Evolutionary conservation across 768 basidiomycete genomes (phyloP).

Genomic region (Calvatia gigantea): DNA sequence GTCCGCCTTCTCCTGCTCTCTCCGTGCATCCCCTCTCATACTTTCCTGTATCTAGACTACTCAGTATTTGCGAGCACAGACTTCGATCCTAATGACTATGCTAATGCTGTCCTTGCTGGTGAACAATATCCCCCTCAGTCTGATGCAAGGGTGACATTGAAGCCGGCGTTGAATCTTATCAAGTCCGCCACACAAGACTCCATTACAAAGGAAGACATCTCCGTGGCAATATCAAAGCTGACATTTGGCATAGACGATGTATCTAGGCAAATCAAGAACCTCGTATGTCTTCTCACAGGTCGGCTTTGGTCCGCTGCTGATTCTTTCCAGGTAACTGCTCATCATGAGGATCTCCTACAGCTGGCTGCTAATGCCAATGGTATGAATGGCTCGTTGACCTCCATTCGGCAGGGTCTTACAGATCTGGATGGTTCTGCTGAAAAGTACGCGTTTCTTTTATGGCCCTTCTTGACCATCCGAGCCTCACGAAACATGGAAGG

Average conservation of each 20-base stretch:
- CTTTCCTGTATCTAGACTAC: constrained; percentile 50
- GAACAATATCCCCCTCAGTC: constrained; percentile 59
- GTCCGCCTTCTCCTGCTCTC: constrained; percentile 10
- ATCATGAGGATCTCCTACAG: constrained; percentile 79
- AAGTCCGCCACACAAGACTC: constrained; percentile 45
- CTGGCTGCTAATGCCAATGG: constrained; percentile 74
- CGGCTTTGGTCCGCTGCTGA: not conserved
- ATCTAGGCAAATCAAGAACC: constrained; percentile 79
- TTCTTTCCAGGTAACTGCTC: constrained; percentile 61
- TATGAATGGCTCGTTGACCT: constrained; percentile 66
- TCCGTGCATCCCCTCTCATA: constrained; percentile 27
- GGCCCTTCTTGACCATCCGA: constrained; percentile 13
- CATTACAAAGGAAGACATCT: constrained; percentile 79
- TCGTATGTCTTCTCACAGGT: constrained; percentile 49
- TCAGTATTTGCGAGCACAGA: constrained; percentile 65
- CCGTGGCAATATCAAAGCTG: constrained; percentile 84
- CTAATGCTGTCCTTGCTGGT: constrained; percentile 85
- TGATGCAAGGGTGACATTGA: constrained; percentile 30
- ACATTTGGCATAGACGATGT: constrained; percentile 89
- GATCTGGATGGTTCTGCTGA: constrained; percentile 76
- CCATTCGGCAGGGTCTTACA: constrained; percentile 64
- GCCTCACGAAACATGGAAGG: constrained; percentile 37
- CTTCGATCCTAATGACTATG: constrained; percentile 89
- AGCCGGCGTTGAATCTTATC: constrained; percentile 17
- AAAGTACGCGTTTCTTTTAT: constrained; percentile 45